These are phyloP conservation scores for Podaxis carcinomalis DNA, from an alignment of 768 basidiomycete species.

Conservation along the genomic window DNA sequence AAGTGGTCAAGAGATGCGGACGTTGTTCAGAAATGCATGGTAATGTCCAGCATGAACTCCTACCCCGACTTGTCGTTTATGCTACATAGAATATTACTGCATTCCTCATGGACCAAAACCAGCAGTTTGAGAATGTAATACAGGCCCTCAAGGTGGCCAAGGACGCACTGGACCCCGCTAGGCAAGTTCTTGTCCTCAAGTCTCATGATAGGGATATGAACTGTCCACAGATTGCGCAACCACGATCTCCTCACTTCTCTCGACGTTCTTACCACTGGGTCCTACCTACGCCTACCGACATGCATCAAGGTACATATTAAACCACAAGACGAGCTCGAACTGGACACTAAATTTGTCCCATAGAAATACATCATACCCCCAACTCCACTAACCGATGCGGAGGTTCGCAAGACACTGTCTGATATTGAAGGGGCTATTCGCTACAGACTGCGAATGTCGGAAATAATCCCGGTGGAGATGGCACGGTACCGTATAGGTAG, in stretches of 20 bases:
- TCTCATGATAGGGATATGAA: neutral
- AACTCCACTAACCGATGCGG: conserved; percentile 59
- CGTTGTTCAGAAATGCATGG: conserved; percentile 87
- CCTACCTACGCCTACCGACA: conserved; percentile 79
- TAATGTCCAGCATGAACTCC: conserved; percentile 18
- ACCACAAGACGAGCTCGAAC: conserved; percentile 4
- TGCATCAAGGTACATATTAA: conserved; percentile 60
- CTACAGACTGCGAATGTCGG: conserved; percentile 72
- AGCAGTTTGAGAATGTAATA: conserved; percentile 74
- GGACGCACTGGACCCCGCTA: conserved; percentile 69
- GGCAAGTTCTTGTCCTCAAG: conserved; percentile 39
- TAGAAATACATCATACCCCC: conserved; percentile 72
- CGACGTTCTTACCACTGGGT: conserved; percentile 82
- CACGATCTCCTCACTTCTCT: conserved; percentile 91
- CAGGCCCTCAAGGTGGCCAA: conserved; percentile 58
- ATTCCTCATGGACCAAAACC: conserved; percentile 82
- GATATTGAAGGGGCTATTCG: conserved; percentile 78
- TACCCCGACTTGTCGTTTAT: conserved; percentile 3
- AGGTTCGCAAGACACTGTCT: conserved; percentile 59
- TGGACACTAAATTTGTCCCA: conserved; percentile 10
- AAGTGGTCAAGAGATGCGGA: conserved; percentile 87
- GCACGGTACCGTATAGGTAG: conserved; percentile 61
- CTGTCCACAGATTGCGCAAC: conserved; percentile 68
- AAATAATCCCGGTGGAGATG: conserved; percentile 83
- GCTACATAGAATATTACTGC: conserved; percentile 72